Conservation (phyloP, 805 yeast species). For the Blastobotrys chiropterorum region DNA sequence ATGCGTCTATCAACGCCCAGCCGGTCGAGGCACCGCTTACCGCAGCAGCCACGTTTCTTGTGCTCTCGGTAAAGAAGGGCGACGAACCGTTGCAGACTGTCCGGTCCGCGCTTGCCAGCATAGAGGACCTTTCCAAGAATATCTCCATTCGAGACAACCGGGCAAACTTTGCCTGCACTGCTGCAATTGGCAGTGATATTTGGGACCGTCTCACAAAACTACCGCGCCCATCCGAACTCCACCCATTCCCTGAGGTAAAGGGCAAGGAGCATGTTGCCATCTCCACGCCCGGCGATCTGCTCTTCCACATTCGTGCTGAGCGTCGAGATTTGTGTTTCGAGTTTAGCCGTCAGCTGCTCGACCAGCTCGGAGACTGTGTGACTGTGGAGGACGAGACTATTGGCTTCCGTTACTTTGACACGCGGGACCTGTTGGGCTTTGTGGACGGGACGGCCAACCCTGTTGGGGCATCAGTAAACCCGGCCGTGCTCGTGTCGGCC, state of each 20-base stretch:
- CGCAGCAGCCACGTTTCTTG: constrained; percentile 9
- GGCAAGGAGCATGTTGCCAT: constrained; percentile 19
- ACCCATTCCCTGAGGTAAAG: constrained; percentile 19
- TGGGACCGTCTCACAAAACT: constrained; percentile 15
- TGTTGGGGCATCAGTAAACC: constrained; percentile 10
- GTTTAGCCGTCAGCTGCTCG: constrained; percentile 14
- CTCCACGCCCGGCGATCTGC: constrained; percentile 23
- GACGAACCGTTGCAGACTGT: constrained; percentile 3
- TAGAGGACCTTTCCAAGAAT: constrained; percentile 9
- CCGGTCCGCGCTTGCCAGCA: constrained; percentile 8
- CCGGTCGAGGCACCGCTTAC: constrained; percentile 11
- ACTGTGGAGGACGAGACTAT: constrained; percentile 21
- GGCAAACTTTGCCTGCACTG: constrained; percentile 11
- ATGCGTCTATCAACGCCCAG: not conserved
- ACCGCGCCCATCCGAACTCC: constrained; percentile 19
- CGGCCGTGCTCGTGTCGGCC: constrained; percentile 10
- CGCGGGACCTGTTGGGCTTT: constrained; percentile 23
- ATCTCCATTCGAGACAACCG: constrained; percentile 8
- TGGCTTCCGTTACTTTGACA: constrained; percentile 22
- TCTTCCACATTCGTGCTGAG: constrained; percentile 20
- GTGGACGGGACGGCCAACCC: constrained; percentile 26
- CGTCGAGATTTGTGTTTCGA: constrained; percentile 22
- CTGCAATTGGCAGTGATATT: constrained; percentile 18
- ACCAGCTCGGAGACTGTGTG: constrained; percentile 14
- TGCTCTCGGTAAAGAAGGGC: constrained; percentile 3